Percentiles rank a stretch among this genome's conserved stretches.
phyloP scores from a whole-genome alignment of 2,329 filamentous ascomycete genomes.

The Macrophomina tecta region DNA sequence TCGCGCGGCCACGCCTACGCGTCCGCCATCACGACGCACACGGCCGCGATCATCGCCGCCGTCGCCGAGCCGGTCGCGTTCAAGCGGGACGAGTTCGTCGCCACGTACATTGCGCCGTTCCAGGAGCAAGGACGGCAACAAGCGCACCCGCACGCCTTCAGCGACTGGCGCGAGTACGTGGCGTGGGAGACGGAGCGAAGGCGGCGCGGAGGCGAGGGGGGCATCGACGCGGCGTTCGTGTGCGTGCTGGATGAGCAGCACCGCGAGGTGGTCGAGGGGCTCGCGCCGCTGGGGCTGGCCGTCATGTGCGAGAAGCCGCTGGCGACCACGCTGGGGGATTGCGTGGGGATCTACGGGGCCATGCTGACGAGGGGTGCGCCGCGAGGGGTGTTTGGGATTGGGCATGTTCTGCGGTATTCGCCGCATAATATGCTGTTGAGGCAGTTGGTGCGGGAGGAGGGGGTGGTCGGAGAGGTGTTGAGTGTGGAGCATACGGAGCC shows the following conservation, averaged over 20 bases:
- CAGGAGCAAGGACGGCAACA: constrained; percentile 59
- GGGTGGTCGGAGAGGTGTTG: constrained; percentile 80
- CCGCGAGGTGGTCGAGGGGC: constrained; percentile 75
- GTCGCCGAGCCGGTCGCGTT: constrained; percentile 82
- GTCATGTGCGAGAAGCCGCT: constrained; percentile 96
- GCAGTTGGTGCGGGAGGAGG: constrained; percentile 75
- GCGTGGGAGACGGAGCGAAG: constrained; percentile 71
- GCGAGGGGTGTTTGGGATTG: constrained; percentile 77
- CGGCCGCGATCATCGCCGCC: constrained; percentile 69
- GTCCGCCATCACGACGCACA: constrained; percentile 31
- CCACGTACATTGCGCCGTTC: constrained; percentile 64
- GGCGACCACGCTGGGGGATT: constrained; percentile 78
- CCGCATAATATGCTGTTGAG: constrained; percentile 89
- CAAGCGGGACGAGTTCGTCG: constrained; percentile 75
- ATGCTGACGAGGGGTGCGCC: constrained; percentile 45
- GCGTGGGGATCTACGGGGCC: constrained; percentile 73
- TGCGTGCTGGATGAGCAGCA: constrained; percentile 90
- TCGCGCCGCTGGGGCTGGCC: constrained; percentile 74
- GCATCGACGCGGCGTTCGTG: constrained; percentile 66
- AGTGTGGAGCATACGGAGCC: constrained; percentile 93
- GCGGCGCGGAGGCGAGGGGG: constrained; percentile 43
- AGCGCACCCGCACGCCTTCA: constrained; percentile 55
- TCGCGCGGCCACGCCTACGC: constrained; percentile 47
- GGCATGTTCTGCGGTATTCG: constrained; percentile 91
- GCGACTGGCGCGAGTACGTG: constrained; percentile 77